Evolutionary conservation across 495 filamentous ascomycete species (phyloP).

Genomic region (Penicillium goetzii): DNA sequence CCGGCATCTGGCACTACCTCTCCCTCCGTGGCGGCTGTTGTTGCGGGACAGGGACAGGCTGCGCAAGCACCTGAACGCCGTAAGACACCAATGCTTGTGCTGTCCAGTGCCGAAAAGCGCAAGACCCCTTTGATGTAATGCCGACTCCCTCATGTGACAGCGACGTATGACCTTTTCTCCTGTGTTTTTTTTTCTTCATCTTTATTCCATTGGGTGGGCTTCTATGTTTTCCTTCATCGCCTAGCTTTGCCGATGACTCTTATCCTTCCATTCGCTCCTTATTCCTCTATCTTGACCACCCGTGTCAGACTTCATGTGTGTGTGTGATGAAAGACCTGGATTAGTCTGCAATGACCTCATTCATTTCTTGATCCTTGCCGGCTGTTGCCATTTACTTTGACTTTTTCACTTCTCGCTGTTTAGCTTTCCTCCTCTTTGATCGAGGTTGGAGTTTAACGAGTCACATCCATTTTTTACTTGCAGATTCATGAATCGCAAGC

Average conservation of each 20-base stretch:
- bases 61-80: slow-evolving; percentile 63
- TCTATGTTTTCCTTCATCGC: slow-evolving; percentile 2
- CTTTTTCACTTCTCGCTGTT: not conserved
- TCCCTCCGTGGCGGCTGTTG: slow-evolving; percentile 51
- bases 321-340: slow-evolving; percentile 32
- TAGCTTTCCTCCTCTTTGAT: not conserved
- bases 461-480: slow-evolving; percentile 8
- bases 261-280: slow-evolving; percentile 23
- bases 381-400: slow-evolving; percentile 10
- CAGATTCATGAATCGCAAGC: slow-evolving; percentile 9
- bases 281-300: slow-evolving; percentile 18
- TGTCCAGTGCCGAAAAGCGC: slow-evolving; percentile 89
- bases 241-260: slow-evolving; percentile 2
- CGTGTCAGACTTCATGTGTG: slow-evolving; percentile 23
- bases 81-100: slow-evolving; percentile 83
- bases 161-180: slow-evolving; percentile 39
- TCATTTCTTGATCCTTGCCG: slow-evolving; percentile 13
- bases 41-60: slow-evolving; percentile 50
- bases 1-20: slow-evolving; percentile 36
- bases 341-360: slow-evolving; percentile 32
- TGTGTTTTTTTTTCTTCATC: slow-evolving; percentile 9
- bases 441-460: not conserved
- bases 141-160: slow-evolving; percentile 47
- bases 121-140: slow-evolving; percentile 68
- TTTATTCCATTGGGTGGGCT: slow-evolving; percentile 15